Evolutionary conservation across 106 monocot species (phyloP).

Genomic region (Apostasia ramifera): DNA sequence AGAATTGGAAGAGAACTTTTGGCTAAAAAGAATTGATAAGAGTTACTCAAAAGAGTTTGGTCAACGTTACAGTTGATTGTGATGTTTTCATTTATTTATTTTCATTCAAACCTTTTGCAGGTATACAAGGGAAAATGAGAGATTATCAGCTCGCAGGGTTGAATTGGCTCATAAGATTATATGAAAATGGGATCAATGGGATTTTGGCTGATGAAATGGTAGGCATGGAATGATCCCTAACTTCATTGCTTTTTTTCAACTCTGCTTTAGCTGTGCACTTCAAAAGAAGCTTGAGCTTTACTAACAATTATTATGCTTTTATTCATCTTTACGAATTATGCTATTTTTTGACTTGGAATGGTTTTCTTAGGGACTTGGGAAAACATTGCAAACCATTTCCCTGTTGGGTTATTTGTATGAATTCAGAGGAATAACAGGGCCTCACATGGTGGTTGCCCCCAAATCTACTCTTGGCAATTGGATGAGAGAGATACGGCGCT

Average conservation of each 20-base stretch:
- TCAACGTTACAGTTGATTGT: too few relatives aligned
- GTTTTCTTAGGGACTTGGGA: slow-evolving; percentile 72
- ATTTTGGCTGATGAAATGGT: slow-evolving; percentile 99
- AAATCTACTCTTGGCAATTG: slow-evolving; percentile 98
- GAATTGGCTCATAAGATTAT: slow-evolving; percentile 84
- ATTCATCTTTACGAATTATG: not conserved
- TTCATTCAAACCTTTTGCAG: slow-evolving; percentile 18
- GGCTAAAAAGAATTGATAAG: too few relatives aligned
- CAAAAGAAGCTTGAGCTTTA: not conserved
- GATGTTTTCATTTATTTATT: not conserved
- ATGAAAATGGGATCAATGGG: slow-evolving; percentile 97
- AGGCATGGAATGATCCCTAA: slow-evolving; percentile 5
- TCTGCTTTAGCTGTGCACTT: not conserved
- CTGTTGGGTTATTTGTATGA: slow-evolving; percentile 82
- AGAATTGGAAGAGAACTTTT: too few relatives aligned
- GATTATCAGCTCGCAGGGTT: slow-evolving; percentile 88
- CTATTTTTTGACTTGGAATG: not conserved
- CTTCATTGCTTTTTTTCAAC: not conserved
- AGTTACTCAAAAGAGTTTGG: too few relatives aligned
- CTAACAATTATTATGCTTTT: not conserved
- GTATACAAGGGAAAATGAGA: slow-evolving; percentile 83
- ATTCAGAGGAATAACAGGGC: slow-evolving; percentile 81
- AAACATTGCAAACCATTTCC: slow-evolving; percentile 93
- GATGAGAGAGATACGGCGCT: slow-evolving; percentile 86
- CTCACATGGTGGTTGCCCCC: slow-evolving; percentile 96